Evolutionary conservation across 257 asterid species (phyloP), one percentile per base, ranked within the genome.

Genomic region (Jaltomata sinuosa): DNA sequence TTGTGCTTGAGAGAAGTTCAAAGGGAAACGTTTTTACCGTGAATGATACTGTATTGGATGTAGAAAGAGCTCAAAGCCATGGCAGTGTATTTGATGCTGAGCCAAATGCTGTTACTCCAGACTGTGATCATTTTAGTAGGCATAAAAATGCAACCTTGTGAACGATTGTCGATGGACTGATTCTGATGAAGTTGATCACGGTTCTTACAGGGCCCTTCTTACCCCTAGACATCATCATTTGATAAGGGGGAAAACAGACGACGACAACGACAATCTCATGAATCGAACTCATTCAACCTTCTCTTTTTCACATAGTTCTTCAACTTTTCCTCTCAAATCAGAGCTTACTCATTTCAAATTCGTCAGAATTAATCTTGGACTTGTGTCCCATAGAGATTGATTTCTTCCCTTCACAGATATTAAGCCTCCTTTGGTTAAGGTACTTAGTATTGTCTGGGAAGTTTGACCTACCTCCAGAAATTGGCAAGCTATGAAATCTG

Each of bases 311-410:
- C n/a, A n/a, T 16, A 21, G 8, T 57, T 49, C 0, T 34, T 8
- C 3, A 4, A 0, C 0, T 7, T 32, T 3, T 67, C 0, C 0
- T 19, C 29, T 68, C 8, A 3, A 36, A 34, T 9, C 27, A 18
- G 1, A 8, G 77, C 77, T 67, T 67, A 2, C 5, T 11, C 53
- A 45, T 14, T 85, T 79, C 25, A 82, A 47, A 8, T 55, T 85
- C 45, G 84, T 82, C 15, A 72, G 80, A 71, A 31, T 82, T 12
- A 71, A 31, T 82, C 19, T 71, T 85, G 40, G 88, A 85, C 11
- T 50, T 85, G 76, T 21, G 53, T 25, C 3, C 22, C 25, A 74
- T 49, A 76, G 8, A 6, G 0, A 3, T 85, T 10, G 22, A 50
- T 3, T 2, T 2, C 0, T 67, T 67, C 22, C 47, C 76, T 16